Evolutionary conservation across 2,329 filamentous ascomycete species (phyloP).

Genomic region (Pseudogymnoascus sp.): DNA sequence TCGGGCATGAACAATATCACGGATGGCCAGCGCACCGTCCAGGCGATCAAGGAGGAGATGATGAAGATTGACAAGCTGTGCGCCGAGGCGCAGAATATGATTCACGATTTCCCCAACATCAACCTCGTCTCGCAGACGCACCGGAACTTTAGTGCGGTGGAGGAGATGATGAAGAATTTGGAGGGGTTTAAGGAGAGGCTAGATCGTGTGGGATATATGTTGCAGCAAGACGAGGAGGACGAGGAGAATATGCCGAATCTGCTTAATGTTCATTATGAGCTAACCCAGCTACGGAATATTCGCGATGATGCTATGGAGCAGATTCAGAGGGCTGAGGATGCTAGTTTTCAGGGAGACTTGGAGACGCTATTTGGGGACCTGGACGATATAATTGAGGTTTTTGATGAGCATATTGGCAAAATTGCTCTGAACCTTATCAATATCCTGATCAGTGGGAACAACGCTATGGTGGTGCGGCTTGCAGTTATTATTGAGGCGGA

Average conservation of each 20-base stretch:
- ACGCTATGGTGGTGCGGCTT: slow-evolving; percentile 80
- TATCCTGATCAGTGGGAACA: slow-evolving; percentile 77
- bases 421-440: slow-evolving; percentile 86
- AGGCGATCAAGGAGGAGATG: slow-evolving; percentile 95
- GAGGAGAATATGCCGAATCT: slow-evolving; percentile 87
- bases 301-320: slow-evolving; percentile 95
- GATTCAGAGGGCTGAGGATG: slow-evolving; percentile 69
- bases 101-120: slow-evolving; percentile 90
- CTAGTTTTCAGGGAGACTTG: slow-evolving; percentile 69
- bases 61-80: slow-evolving; percentile 97
- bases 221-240: slow-evolving; percentile 77
- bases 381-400: slow-evolving; percentile 84
- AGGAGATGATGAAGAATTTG: slow-evolving; percentile 86
- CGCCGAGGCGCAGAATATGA: slow-evolving; percentile 94
- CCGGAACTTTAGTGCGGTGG: slow-evolving; percentile 88
- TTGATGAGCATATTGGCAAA: slow-evolving; percentile 86
- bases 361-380: slow-evolving; percentile 83
- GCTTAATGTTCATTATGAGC: slow-evolving; percentile 79
- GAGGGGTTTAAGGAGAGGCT: slow-evolving; percentile 79
- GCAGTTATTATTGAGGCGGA: slow-evolving; percentile 91
- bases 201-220: slow-evolving; percentile 64
- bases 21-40: slow-evolving; percentile 85
- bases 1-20: slow-evolving; percentile 81
- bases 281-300: slow-evolving; percentile 87
- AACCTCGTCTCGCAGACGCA: slow-evolving; percentile 90